These are phyloP conservation scores for Aureobasidium sp. DNA, from an alignment of 2,329 filamentous ascomycete species.

Conservation along the genomic window DNA sequence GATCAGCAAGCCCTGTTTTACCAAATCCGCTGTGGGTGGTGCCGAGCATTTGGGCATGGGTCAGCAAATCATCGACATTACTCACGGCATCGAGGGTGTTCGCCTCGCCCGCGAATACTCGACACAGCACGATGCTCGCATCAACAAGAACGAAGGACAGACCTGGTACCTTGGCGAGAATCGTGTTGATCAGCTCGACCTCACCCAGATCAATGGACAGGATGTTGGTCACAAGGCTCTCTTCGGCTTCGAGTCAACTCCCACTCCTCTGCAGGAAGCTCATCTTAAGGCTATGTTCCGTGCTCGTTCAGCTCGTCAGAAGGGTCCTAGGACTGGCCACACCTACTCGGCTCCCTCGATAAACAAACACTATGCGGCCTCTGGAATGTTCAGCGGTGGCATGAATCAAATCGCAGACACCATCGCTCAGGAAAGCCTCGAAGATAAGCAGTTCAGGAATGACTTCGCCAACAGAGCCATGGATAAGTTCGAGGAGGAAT, in stretches of 20 bases:
- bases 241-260: constrained; percentile 41
- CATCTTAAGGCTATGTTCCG: constrained; percentile 15
- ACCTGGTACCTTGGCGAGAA: constrained; percentile 53
- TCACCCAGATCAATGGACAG: constrained; percentile 48
- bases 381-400: background rate
- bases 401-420: background rate
- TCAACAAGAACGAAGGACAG: constrained; percentile 25
- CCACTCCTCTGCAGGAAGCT: constrained; percentile 38
- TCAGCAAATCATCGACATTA: background rate
- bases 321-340: background rate
- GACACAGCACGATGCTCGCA: constrained; percentile 39
- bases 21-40: background rate
- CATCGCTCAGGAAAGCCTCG: background rate
- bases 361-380: background rate
- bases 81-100: constrained; percentile 40
- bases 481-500: background rate
- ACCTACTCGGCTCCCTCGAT: background rate
- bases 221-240: constrained; percentile 39
- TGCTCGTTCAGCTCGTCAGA: background rate
- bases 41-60: background rate
- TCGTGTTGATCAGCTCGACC: constrained; percentile 48
- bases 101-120: constrained; percentile 43
- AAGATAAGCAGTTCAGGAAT: background rate
- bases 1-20: background rate
- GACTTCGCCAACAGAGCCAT: background rate